Percentiles rank a stretch among this genome's conserved stretches.
Evolutionary conservation across 345 rosid species (phyloP).

Genomic region (Pelargonium nanum): DNA sequence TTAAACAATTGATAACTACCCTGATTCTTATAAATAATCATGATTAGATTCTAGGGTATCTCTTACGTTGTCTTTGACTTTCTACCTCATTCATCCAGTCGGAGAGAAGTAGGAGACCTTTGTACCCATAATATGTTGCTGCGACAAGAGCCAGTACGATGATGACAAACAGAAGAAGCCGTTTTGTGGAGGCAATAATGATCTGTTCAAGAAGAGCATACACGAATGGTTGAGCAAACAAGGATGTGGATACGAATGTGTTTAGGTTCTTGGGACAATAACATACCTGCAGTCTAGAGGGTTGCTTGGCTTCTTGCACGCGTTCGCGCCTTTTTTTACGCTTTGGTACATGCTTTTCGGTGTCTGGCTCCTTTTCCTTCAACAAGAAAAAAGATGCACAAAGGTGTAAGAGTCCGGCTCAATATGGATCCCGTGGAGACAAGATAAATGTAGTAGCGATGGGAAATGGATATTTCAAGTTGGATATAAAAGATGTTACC

Average conservation of each 20-base stretch:
- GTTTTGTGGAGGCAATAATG: slow-evolving; percentile 27
- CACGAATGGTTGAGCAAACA: background rate
- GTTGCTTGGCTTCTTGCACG: slow-evolving; percentile 35
- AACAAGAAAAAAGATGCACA: slow-evolving; percentile 2
- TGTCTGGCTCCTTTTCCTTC: slow-evolving; percentile 48
- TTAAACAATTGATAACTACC: too few relatives aligned
- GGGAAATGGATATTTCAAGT: background rate
- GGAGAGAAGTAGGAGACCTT: slow-evolving; percentile 59
- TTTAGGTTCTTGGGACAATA: background rate
- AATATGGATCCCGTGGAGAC: too few relatives aligned
- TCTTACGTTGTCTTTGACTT: slow-evolving; percentile 39
- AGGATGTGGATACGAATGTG: background rate
- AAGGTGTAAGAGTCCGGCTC: slow-evolving; percentile 3
- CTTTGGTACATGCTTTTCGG: slow-evolving; percentile 39
- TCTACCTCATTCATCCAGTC: slow-evolving; percentile 90
- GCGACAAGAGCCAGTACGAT: slow-evolving; percentile 24
- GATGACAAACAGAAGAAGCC: slow-evolving; percentile 32
- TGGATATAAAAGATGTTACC: slow-evolving; percentile 27
- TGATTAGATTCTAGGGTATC: slow-evolving; percentile 24
- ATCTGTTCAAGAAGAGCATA: slow-evolving; percentile 33
- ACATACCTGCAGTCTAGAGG: slow-evolving; percentile 51
- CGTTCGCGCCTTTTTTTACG: slow-evolving; percentile 58
- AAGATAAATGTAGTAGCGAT: background rate
- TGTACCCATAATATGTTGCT: slow-evolving; percentile 57
- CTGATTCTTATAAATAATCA: background rate